Evolutionary conservation across 2,329 filamentous ascomycete species (phyloP).

Genomic region (Colletotrichum sp.): DNA sequence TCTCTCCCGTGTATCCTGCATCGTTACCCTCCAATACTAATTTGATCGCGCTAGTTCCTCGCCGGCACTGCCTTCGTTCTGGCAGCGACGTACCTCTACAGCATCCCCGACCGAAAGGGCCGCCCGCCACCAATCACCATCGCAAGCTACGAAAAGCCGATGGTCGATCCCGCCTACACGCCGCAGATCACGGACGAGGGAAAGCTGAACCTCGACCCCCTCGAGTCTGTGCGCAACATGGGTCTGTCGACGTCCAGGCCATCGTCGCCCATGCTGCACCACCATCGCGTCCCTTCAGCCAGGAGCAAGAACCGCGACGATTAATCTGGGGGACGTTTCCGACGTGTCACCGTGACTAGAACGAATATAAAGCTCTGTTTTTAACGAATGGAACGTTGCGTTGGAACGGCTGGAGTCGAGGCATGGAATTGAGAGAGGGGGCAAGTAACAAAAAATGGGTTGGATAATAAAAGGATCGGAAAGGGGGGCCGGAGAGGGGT

Average conservation of each 20-base stretch:
- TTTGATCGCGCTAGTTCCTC: conserved; percentile 66
- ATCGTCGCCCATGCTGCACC: conserved; percentile 45
- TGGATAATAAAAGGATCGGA: conserved; percentile 13
- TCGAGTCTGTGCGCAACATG: conserved; percentile 40
- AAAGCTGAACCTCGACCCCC: conserved; percentile 43
- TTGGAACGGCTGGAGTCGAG: background rate
- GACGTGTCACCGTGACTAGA: background rate
- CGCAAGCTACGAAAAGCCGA: conserved; percentile 78
- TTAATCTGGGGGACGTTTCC: background rate
- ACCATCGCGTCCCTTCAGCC: conserved; percentile 18
- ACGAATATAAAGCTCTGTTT: background rate
- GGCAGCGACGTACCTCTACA: conserved; percentile 85
- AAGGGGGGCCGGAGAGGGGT: background rate
- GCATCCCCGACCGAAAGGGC: conserved; percentile 64
- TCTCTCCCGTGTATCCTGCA: conserved; percentile 23
- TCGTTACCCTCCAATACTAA: background rate
- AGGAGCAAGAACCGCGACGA: conserved; percentile 21
- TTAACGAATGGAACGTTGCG: background rate
- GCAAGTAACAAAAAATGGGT: background rate
- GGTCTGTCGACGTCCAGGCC: conserved; percentile 53
- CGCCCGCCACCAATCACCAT: conserved; percentile 72
- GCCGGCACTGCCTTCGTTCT: conserved; percentile 81
- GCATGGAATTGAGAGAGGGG: background rate
- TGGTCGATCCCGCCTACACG: conserved; percentile 55
- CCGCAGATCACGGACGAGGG: conserved; percentile 35